Conservation (phyloP, 495 filamentous ascomycete genomes). For the Aspergillus nidulans region DNA sequence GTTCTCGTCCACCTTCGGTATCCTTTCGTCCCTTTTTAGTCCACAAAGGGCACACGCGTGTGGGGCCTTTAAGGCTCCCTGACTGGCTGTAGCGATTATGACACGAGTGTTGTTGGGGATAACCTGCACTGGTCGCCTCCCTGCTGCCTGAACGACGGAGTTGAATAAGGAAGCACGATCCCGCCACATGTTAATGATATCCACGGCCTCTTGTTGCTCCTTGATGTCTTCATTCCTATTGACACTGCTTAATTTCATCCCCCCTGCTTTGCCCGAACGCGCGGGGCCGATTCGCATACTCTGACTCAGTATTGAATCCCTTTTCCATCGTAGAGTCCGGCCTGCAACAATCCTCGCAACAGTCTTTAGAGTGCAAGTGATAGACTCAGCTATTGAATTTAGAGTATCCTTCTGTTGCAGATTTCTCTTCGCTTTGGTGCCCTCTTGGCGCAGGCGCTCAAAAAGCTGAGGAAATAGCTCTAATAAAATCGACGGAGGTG, state of each 20-base stretch:
- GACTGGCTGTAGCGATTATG: conserved; percentile 48
- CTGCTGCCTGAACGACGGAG: conserved; percentile 32
- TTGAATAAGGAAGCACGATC: conserved; percentile 41
- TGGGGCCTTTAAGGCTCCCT: conserved; percentile 63
- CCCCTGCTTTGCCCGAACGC: conserved; percentile 56
- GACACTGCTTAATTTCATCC: conserved; percentile 85
- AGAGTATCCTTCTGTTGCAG: conserved; percentile 13
- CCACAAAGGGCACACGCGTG: conserved; percentile 86
- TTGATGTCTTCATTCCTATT: conserved; percentile 74
- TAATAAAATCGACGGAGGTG: conserved; percentile 79
- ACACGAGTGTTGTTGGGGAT: conserved; percentile 59
- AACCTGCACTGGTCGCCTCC: conserved; percentile 56
- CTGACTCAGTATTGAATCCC: conserved; percentile 79
- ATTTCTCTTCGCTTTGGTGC: conserved; percentile 23
- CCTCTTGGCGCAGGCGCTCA: conserved; percentile 40
- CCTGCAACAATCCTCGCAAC: conserved; percentile 80
- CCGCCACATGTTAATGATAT: conserved; percentile 69
- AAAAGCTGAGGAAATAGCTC: conserved; percentile 67
- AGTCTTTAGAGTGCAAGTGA: conserved; percentile 56
- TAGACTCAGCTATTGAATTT: conserved; percentile 36
- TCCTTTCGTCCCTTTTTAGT: conserved; percentile 77
- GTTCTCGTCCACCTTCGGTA: conserved; percentile 66
- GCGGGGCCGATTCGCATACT: conserved; percentile 80
- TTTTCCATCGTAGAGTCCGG: conserved; percentile 81
- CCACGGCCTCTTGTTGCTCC: conserved; percentile 83